These are phyloP conservation scores for Danielia oregonensis DNA, from an alignment of 805 yeast species.

Conservation along the genomic window DNA sequence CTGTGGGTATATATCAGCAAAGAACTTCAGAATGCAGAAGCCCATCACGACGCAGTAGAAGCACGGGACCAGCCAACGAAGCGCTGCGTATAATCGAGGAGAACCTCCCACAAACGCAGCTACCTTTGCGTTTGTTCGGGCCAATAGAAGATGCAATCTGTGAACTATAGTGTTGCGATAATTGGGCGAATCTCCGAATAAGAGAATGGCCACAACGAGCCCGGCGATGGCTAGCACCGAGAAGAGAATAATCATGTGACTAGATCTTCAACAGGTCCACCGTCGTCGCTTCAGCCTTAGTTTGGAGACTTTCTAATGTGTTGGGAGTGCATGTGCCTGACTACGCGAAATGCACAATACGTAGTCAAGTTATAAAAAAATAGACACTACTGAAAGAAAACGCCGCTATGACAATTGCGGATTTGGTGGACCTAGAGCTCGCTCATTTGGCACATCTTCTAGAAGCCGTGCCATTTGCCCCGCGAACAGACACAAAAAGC, in stretches of 20 bases:
- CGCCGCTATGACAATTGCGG: slow-evolving; percentile 10
- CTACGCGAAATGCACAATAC: not conserved
- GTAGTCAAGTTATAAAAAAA: not conserved
- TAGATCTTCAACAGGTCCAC: too few relatives aligned
- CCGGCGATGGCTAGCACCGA: too few relatives aligned
- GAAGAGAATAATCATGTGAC: too few relatives aligned
- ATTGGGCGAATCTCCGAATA: slow-evolving; percentile 50
- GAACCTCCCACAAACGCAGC: slow-evolving; percentile 5
- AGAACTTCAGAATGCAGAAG: slow-evolving; percentile 29
- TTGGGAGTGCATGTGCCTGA: not conserved
- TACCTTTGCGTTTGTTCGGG: slow-evolving; percentile 4
- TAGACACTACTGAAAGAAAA: too few relatives aligned
- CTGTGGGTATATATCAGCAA: slow-evolving; percentile 23
- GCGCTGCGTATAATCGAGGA: slow-evolving; percentile 7
- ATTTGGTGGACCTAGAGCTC: slow-evolving; percentile 25
- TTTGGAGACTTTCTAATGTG: too few relatives aligned
- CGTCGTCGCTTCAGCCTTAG: too few relatives aligned
- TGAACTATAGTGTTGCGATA: slow-evolving; percentile 34
- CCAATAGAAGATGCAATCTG: slow-evolving; percentile 13
- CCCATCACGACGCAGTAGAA: slow-evolving; percentile 37
- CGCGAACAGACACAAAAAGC: slow-evolving; percentile 10
- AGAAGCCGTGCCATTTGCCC: slow-evolving; percentile 32
- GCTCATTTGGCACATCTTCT: slow-evolving; percentile 25
- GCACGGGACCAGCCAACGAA: slow-evolving; percentile 45
- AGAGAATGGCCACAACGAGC: slow-evolving; percentile 23